Conservation (phyloP, 768 basidiomycete genomes). For the Naganishia kalamii region DNA sequence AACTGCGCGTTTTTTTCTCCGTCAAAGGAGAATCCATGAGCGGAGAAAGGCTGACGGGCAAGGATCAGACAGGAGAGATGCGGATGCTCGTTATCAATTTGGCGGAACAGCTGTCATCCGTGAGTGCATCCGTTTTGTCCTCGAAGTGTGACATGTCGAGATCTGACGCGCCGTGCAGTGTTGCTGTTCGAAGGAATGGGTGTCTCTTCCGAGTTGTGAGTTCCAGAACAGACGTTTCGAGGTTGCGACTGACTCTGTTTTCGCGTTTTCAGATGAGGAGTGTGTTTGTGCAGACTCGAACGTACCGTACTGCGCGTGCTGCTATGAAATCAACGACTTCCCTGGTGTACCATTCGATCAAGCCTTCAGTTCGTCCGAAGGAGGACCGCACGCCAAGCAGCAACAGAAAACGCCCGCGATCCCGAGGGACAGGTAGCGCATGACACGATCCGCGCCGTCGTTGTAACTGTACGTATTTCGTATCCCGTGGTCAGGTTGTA, state of each 20-base stretch:
- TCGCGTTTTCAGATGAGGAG: neutral
- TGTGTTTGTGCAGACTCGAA: neutral
- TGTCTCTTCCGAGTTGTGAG: neutral
- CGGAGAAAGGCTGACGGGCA: neutral
- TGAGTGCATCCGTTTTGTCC: neutral
- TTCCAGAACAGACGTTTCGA: neutral
- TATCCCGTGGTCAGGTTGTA: no score
- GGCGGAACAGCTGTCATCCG: neutral
- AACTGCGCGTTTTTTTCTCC: neutral
- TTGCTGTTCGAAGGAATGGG: neutral
- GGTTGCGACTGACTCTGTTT: neutral
- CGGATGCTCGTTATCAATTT: neutral
- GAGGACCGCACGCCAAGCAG: no score
- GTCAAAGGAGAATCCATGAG: neutral
- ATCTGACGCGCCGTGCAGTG: neutral
- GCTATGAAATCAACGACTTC: neutral
- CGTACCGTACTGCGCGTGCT: neutral
- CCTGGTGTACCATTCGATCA: neutral
- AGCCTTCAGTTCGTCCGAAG: no score
- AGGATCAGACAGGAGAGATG: neutral
- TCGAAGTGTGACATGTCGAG: neutral
- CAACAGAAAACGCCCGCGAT: no score
- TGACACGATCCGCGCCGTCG: no score
- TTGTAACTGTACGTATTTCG: no score
- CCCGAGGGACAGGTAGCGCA: no score